Base-by-base conservation (phyloP, 768 basidiomycete genomes). In the Tricholoma saponaceum region DNA sequence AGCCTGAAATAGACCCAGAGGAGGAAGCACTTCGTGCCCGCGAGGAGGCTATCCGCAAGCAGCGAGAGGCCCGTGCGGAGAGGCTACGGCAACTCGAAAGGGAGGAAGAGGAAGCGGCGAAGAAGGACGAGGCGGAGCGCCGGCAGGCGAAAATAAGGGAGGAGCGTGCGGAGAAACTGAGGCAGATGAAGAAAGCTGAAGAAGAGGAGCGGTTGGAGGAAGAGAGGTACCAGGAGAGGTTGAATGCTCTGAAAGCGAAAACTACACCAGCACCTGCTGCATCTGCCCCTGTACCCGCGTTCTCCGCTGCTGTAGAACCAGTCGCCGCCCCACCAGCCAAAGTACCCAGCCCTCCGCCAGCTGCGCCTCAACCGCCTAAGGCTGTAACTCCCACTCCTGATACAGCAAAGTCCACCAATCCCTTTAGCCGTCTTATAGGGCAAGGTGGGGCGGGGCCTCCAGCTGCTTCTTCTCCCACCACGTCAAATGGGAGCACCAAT, bases 11-110 rank as follows among this genome's bases (percentile, higher is more conserved):
- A 44, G 93, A 96, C 62, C 84, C 84, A 0, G 92, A 94, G 68
- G 95, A 97, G 59, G 83, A 80, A 44, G 78, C 74, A 14, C 67
- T 97, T 9, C 80, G 79, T 54, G 83, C 78, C 12, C 82, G 88
- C 12, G 89, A 94, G 68, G 89, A 82, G 58, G 82, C 80, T 2
- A 65, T 94, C n/a, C 78, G 78, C 51, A 89, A 87, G 68, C 85
- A 85, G 59, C 82, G 83, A 3, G 88, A 88, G 62, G 92, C 81
- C n/a, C 82, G 90, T 1, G 79, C 78, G 16, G 88, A 80, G 47
- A 77, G 87, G 51, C 71, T 95, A 18, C 83, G 88, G 51, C 80
- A 83, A 62, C 76, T 92, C 18, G 90, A 94, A 69, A 64, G 57
- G 54, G 70, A 72, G 54, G 71, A 74, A 58, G 86, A 85, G 54